phyloP scores from a whole-genome alignment of 1,284 basidiomycete genomes.

The Ustilago tritici region DNA sequence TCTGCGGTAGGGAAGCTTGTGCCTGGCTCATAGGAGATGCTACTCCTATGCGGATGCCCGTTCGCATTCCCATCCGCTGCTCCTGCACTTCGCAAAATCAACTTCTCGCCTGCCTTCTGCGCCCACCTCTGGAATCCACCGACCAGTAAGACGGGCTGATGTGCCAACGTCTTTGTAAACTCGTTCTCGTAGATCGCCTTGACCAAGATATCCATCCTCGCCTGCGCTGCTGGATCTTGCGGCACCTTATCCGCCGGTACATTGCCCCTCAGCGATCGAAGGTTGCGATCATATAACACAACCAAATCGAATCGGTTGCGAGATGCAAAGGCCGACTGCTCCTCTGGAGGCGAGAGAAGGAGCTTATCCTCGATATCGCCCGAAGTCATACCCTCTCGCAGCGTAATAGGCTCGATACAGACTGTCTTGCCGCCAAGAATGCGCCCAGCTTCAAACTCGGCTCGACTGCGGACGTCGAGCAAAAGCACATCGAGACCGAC shows the following conservation, averaged over 20 bases:
- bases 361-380: slow-evolving; percentile 82
- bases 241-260: slow-evolving; percentile 24
- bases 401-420: slow-evolving; percentile 77
- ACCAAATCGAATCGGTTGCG: slow-evolving; percentile 90
- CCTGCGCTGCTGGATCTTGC: slow-evolving; percentile 43
- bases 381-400: slow-evolving; percentile 74
- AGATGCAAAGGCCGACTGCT: slow-evolving; percentile 80
- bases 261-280: slow-evolving; percentile 37
- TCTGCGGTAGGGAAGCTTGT: slow-evolving; percentile 42
- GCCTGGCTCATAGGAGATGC: slow-evolving; percentile 47
- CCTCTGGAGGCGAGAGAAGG: slow-evolving; percentile 78
- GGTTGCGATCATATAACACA: slow-evolving; percentile 82
- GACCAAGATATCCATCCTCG: slow-evolving; percentile 47
- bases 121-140: slow-evolving; percentile 90
- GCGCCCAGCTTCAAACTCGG: slow-evolving; percentile 80
- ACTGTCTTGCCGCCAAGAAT: slow-evolving; percentile 80
- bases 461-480: slow-evolving; percentile 83
- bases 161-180: slow-evolving; percentile 73
- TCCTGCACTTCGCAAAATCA: slow-evolving; percentile 67
- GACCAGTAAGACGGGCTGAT: slow-evolving; percentile 83
- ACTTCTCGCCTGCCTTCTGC: slow-evolving; percentile 75
- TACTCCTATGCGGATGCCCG: slow-evolving; percentile 19
- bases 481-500: slow-evolving; percentile 74
- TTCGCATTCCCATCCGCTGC: not conserved
- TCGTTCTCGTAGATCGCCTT: slow-evolving; percentile 62